Base-by-base conservation (phyloP, 371 early-diverging fungal species). In the Blakeslea trispora region DNA sequence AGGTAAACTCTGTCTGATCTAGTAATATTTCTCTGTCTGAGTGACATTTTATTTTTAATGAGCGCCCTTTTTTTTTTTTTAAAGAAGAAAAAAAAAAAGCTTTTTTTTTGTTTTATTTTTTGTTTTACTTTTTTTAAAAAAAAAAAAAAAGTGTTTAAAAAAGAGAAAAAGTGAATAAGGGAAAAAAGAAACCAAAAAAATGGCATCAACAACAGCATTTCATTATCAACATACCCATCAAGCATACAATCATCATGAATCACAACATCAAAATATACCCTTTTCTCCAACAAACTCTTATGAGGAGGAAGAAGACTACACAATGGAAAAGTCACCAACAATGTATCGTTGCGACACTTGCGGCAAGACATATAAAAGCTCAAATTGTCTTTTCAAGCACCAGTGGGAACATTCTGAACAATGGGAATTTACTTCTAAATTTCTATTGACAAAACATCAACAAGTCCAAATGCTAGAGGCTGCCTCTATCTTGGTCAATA, bases 401-500 rank as follows among this genome's bases (percentile, higher is more conserved):
- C 81, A 81, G 19, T 84, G 85, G 86, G 85, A 87, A 52, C 89
- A 89, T 49, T 82, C 85, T 17, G 79, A 77, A 32, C 64, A 81
- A 53, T 89, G 89, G 89, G 78, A 77, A 34, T 57, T 71, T 45
- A 79, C 84, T 8, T 74, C 79, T 53, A 82, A 85, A 55, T 71
- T 88, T 44, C 63, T 78, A 23, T 59, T 88, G 19, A 81, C 86
- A 42, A 87, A 87, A 60, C 89, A 87, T 61, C 88, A 87, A 55
- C 89, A 89, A 59, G 88, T 89, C 1, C 86, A 86, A 56, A 57
- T 89, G 66, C 62, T 89, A 53, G 89, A 89, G 56, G 89, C 89
- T 11, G 90, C 90, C 7, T 75, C 82, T 34, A 83, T 87, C 37
- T 55, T 88, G 19, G 69, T 87, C 24, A 77, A 78, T 40, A 75